Percentiles rank a stretch among this genome's conserved stretches.
These are phyloP conservation scores for Neurospora africana DNA, from an alignment of 495 filamentous ascomycete genomes.

Conservation along the genomic window DNA sequence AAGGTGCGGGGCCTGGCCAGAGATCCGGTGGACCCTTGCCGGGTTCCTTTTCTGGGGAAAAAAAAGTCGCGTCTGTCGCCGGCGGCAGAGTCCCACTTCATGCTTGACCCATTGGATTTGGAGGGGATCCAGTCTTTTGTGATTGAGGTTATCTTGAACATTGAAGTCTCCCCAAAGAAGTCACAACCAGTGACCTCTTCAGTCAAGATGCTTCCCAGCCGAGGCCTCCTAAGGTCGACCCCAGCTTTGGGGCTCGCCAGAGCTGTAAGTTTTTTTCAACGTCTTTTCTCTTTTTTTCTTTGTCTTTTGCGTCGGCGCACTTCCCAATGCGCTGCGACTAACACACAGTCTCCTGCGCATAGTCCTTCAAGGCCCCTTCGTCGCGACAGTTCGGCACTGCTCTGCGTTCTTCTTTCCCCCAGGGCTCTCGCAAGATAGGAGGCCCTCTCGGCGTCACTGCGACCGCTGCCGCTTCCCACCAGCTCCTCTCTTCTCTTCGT, in stretches of 20 bases:
- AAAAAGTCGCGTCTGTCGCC: not conserved
- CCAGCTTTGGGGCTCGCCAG: conserved; percentile 31
- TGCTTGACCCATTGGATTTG: not conserved
- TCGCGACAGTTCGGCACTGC: conserved; percentile 23
- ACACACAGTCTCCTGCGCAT: not conserved
- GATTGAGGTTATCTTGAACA: not conserved
- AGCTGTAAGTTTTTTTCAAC: conserved; percentile 12
- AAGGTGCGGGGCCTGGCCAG: not conserved
- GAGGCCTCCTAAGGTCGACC: conserved; percentile 36
- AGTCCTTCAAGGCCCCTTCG: not conserved
- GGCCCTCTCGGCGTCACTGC: conserved; percentile 6
- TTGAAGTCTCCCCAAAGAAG: not conserved
- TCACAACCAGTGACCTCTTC: not conserved
- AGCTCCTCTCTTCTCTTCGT: conserved; percentile 4
- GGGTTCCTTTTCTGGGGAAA: not conserved
- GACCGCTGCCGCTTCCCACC: conserved; percentile 6
- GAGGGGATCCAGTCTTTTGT: not conserved
- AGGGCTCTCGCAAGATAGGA: conserved; percentile 10
- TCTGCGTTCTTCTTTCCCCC: conserved; percentile 9
- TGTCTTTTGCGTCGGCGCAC: not conserved
- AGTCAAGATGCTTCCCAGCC: conserved; percentile 42
- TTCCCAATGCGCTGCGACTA: not conserved
- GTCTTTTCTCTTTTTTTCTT: not conserved
- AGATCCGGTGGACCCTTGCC: not conserved
- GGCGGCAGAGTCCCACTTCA: conserved; percentile 1